A percentile compares a stretch with the other conserved stretches of the same genome.
Conservation (phyloP, 352 stramenopile species). For the Phytophthora podocarpi region DNA sequence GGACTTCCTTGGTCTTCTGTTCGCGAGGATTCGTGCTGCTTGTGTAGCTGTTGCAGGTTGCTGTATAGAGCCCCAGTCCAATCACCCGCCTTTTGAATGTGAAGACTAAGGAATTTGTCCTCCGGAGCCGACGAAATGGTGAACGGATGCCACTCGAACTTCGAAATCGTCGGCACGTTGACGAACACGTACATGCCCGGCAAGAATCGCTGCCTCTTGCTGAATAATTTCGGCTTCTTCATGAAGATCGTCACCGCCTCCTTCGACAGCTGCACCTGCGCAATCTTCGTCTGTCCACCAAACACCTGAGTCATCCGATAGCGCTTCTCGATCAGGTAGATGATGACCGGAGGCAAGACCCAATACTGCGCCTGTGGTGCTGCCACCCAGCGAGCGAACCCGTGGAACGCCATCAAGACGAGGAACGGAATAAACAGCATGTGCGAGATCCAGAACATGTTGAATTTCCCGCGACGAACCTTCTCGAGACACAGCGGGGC, state of each 20-base stretch:
- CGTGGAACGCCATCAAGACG: slow-evolving; percentile 64
- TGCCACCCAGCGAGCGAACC: slow-evolving; percentile 68
- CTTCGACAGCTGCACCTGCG: slow-evolving; percentile 51
- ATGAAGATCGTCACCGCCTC: slow-evolving; percentile 71
- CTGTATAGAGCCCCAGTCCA: slow-evolving; percentile 68
- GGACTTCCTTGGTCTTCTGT: slow-evolving; percentile 37
- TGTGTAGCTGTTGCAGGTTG: slow-evolving; percentile 47
- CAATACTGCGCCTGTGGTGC: slow-evolving; percentile 57
- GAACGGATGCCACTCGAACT: slow-evolving; percentile 90
- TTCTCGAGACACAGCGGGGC: slow-evolving; percentile 50
- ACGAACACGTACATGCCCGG: slow-evolving; percentile 87
- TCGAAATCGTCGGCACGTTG: slow-evolving; percentile 78
- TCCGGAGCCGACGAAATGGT: slow-evolving; percentile 86
- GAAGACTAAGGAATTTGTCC: slow-evolving; percentile 68
- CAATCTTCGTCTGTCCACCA: slow-evolving; percentile 52
- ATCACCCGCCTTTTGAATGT: slow-evolving; percentile 71
- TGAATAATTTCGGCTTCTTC: slow-evolving; percentile 60
- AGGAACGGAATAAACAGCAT: slow-evolving; percentile 73
- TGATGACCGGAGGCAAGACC: slow-evolving; percentile 54
- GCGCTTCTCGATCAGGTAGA: slow-evolving; percentile 69
- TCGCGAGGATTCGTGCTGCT: slow-evolving; percentile 18
- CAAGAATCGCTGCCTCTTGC: slow-evolving; percentile 52
- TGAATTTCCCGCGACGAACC: slow-evolving; percentile 64
- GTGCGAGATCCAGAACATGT: slow-evolving; percentile 73
- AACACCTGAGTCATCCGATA: slow-evolving; percentile 67